These are phyloP conservation scores for Coffea canephora DNA, from an alignment of 257 asterid genomes.

Conservation along the genomic window DNA sequence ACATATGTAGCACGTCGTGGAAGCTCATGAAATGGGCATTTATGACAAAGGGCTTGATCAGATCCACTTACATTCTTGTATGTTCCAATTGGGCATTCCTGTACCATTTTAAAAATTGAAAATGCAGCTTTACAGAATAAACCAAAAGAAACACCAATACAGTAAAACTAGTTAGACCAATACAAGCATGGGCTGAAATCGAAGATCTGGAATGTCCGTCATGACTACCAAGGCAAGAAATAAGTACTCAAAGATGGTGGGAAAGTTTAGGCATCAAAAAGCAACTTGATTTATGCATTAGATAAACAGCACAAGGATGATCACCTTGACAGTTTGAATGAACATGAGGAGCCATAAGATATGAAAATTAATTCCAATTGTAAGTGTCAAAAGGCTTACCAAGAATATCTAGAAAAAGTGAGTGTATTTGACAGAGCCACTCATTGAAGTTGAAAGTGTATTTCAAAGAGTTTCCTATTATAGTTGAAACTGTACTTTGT, in stretches of 20 bases:
- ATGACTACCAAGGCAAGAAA: not conserved
- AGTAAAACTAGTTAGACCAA: not conserved
- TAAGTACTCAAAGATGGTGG: not conserved
- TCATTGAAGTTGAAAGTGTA: not conserved
- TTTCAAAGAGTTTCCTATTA: not conserved
- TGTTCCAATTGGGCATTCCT: conserved; percentile 95
- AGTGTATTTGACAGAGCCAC: not conserved
- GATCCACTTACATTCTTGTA: conserved; percentile 80
- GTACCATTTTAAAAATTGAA: conserved; percentile 25
- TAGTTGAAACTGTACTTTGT: not conserved
- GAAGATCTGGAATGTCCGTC: not conserved
- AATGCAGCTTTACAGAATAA: conserved; percentile 1
- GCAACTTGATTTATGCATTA: not conserved
- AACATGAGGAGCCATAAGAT: not conserved
- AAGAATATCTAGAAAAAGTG: not conserved
- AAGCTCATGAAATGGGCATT: conserved; percentile 68
- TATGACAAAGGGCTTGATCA: conserved; percentile 52
- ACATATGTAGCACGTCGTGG: conserved; percentile 67
- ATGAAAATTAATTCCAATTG: not conserved
- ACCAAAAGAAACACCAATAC: not conserved
- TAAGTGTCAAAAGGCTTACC: not conserved
- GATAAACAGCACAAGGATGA: not conserved
- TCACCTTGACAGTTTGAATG: not conserved
- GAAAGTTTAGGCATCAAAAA: not conserved
- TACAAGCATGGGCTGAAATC: not conserved